Evolutionary conservation across 495 filamentous ascomycete species (phyloP), one percentile per base, ranked within the genome.

Genomic region (Clohesyomyces aquaticus): DNA sequence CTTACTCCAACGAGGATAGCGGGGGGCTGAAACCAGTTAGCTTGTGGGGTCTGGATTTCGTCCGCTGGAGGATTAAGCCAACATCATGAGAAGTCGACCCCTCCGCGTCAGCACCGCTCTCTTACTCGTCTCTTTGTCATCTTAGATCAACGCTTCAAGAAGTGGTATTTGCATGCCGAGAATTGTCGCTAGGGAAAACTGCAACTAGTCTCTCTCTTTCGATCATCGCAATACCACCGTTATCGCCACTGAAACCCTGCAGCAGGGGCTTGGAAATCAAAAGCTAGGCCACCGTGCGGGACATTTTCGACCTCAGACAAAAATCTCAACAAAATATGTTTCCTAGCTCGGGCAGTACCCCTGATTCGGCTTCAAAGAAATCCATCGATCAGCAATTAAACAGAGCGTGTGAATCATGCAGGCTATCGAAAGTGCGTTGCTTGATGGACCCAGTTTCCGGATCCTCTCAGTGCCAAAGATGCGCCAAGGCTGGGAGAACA

Each of bases 341-440:
- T 12, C 50, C 32, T 43, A 43, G 52, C 42, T 12, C 12, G 28
- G 27, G 26, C 19, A 57, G 57, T n/a, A 21, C 21, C 4, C 11
- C 63, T 14, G 53, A 62, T 11, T 51, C 58, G 26, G 14, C 27
- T 9, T n/a, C 56, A 26, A 62, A 55, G 49, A 66, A 65, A 26
- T 12, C 63, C 9, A 19, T 41, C 8, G 68, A 71, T 18, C 68
- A 67, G 48, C 68, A 71, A 41, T 38, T 71, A 14, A 71, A 71
- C 46, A 46, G 64, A 32, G 63, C 68, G 12, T 71, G 68, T 38
- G 68, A 71, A 55, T 26, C 68, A 56, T 71, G 68, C 47, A 59
- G 68, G n/a, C 43, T 62, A 14, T 67, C 64, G 8, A 71, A 71
- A 61, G 68, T 71, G 14, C 68, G 68, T 2, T 71, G 68, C 38